Evolutionary conservation across 129 eudicot genomes (phyloP).

Genomic region (Smallanthus sonchifolius): DNA sequence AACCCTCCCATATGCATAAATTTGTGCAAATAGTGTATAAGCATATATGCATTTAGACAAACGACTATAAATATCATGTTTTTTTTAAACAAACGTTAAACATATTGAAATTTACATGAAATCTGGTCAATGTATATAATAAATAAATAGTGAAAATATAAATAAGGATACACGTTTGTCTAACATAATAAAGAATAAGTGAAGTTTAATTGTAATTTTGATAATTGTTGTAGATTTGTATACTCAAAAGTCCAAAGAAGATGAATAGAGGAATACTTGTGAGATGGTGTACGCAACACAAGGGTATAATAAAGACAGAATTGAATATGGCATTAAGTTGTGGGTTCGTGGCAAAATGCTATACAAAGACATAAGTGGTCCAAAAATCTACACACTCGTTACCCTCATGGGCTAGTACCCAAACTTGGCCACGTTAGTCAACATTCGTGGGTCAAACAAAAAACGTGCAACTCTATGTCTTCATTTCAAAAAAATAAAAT

Average conservation of each 20-base stretch:
- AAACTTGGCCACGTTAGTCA: constrained; percentile 12
- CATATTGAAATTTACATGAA: too few species aligned
- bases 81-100: too few species aligned
- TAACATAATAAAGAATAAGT: neutral
- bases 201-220: neutral
- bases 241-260: constrained; percentile 3
- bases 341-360: constrained; percentile 16
- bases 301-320: constrained; percentile 14
- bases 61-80: too few species aligned
- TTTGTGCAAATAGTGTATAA: too few species aligned
- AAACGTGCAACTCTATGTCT: too few species aligned
- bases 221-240: neutral
- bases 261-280: neutral
- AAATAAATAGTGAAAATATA: too few species aligned
- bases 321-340: neutral
- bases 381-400: constrained; percentile 10
- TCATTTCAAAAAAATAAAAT: too few species aligned
- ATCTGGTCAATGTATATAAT: too few species aligned
- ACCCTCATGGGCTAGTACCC: neutral
- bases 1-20: too few species aligned
- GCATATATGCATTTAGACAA: too few species aligned
- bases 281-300: constrained; percentile 11
- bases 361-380: constrained; percentile 19
- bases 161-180: too few species aligned
- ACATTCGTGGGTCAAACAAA: neutral